Base-by-base conservation (phyloP, 2,329 filamentous ascomycete species). In the Ophiognomonia clavigignenti-juglandacearum region DNA sequence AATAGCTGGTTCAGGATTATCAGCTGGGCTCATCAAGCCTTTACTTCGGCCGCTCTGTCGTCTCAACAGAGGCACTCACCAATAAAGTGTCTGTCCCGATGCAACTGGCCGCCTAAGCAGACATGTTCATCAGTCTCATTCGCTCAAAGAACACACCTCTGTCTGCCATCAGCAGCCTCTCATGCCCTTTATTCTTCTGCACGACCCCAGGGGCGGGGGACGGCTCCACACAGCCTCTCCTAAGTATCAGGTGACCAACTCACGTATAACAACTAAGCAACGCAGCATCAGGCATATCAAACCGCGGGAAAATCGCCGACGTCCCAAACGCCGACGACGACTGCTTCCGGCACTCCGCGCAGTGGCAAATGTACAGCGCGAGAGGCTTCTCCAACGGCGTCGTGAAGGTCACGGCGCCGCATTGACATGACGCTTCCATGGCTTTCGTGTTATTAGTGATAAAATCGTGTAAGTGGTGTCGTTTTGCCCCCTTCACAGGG, bases 311-410 rank as follows among this genome's bases (percentile, higher is more conserved):
- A 51, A 86, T 85, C 55, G 83, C 83, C 29, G 80, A 83, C 26
- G 82, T 78, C 23, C 83, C 83, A 63, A 84, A 86, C 1, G 83
- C 81, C 7, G 80, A 82, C 45, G 78, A 71, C 24, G 80, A 80
- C 66, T 86, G 83, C 48, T 77, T 73, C 39, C 78, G 75, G 62
- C 84, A 88, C 59, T 83, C 75, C 46, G 70, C 65, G 63, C 85
- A 88, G 66, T 87, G 85, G 65, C 84, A 88, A 59, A 86, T 80
- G 62, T 83, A 87, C 42, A 86, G 67, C n/a, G 75, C 76, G 36
- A 85, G 64, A 1, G 84, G 83, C 48, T 75, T 69, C 4, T 71
- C 62, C 1, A 75, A 64, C 1, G 84, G 81, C 24, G 82, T 85
- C 52, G 69, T 76, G 69, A 87, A 87, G 31, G 61, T 58, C 44